Base-by-base conservation (phyloP, 768 basidiomycete species). In the Collybia nuda region DNA sequence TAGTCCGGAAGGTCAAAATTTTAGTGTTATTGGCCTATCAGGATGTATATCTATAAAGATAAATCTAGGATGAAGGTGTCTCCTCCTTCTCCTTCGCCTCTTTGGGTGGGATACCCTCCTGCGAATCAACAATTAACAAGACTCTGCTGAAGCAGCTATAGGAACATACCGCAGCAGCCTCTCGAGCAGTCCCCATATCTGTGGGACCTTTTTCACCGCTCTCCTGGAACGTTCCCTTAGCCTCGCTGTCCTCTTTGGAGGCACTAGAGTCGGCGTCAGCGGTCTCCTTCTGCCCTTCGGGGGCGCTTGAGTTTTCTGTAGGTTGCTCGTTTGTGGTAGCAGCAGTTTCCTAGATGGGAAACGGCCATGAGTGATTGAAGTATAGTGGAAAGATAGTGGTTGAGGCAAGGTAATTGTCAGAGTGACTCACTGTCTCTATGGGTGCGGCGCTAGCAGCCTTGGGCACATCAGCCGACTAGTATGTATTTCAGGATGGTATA, bases 71-170 rank as follows among this genome's bases (percentile, higher is more conserved):
- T 47, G 46, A 47, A 12, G 39, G 26, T 32, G 36, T 35, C 28
- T 53, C 47, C 35, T 49, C 21, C 37, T 32, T 14, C 6, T 32
- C 32, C 32, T 53, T 50, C 39, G 52, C 54, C 44, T 61, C 54
- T 44, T 68, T 66, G n/a, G 65, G 64, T 17, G 56, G 47, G 29
- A 58, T 45, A 23, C 54, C 61, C 45, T 62, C 54, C 66, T 67
- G 38, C 22, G 45, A 46, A 28, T 24, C n/a, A 28, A 48, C 41
- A 22, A 48, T 40, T 14, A 23, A 36, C 37, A 37, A 32, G 44
- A 3, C 3, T 17, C 26, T 26, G 50, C 32, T 19, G 5, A 12
- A 15, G 41, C 2, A 12, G 6, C 19, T 47, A 52, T 47, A 38
- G n/a, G 15, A 17, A 58, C 66, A 47, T 50, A 66, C 69, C 53